A percentile compares a stretch with the other conserved stretches of the same genome.
Conservation (phyloP, 371 early-diverging fungal genomes). For the Mucor lusitanicus region DNA sequence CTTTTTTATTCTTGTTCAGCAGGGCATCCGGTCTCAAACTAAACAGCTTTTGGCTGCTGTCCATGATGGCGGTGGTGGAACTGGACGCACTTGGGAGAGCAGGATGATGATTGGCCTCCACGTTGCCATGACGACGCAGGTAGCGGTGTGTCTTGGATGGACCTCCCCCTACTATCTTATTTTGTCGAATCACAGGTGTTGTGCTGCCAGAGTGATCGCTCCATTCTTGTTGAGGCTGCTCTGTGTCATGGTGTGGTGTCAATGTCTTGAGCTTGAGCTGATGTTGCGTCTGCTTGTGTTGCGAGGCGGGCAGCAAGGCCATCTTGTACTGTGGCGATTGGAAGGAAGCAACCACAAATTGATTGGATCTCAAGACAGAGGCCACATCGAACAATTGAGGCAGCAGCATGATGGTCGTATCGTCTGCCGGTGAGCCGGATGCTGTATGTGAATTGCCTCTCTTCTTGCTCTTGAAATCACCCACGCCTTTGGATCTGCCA, state of each 20-base stretch:
- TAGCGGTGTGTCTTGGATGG: conserved; percentile 15
- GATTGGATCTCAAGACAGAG: conserved; percentile 48
- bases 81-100: not conserved
- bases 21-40: conserved; percentile 30
- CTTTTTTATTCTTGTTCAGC: conserved; percentile 28
- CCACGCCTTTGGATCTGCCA: conserved; percentile 47
- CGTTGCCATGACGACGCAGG: conserved; percentile 11
- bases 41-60: conserved; percentile 12
- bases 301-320: not conserved
- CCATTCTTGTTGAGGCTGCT: not conserved
- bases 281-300: not conserved
- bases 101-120: not conserved
- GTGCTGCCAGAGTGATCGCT: conserved; percentile 13
- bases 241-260: not conserved
- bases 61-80: not conserved
- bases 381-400: conserved; percentile 52
- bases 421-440: conserved; percentile 2
- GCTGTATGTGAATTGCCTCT: not conserved
- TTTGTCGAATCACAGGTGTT: conserved; percentile 9
- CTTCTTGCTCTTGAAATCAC: conserved; percentile 30
- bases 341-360: conserved; percentile 49
- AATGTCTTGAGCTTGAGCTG: conserved; percentile 6
- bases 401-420: conserved; percentile 31
- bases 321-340: conserved; percentile 35
- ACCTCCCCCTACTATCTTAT: not conserved